phyloP scores from a whole-genome alignment of 2,329 filamentous ascomycete species.

The Aspergillus tubingensis region DNA sequence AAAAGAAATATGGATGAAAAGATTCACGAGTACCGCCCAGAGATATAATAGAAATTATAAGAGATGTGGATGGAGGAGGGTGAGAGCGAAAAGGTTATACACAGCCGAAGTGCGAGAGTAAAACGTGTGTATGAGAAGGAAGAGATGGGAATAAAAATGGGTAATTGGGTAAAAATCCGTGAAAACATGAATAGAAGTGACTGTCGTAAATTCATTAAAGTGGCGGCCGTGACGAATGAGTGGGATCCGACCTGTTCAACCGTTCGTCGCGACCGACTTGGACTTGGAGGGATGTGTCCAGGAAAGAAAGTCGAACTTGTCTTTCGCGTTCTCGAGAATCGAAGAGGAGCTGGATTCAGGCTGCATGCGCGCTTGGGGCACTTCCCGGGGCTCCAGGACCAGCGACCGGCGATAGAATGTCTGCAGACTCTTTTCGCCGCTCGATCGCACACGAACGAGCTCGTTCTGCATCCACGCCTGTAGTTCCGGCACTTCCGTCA shows the following conservation, averaged over 20 bases:
- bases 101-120: background rate
- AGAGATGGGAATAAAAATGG: background rate
- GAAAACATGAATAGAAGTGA: conserved; percentile 16
- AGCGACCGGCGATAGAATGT: conserved; percentile 81
- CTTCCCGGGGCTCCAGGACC: conserved; percentile 69
- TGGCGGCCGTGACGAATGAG: conserved; percentile 7
- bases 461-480: conserved; percentile 91
- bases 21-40: background rate
- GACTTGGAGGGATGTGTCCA: conserved; percentile 52
- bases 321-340: conserved; percentile 45
- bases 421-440: conserved; percentile 63
- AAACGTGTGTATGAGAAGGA: background rate
- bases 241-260: conserved; percentile 22
- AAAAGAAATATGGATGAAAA: background rate
- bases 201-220: conserved; percentile 26
- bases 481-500: conserved; percentile 80
- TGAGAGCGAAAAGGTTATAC: conserved; percentile 2
- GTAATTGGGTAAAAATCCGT: conserved; percentile 5
- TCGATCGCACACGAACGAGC: conserved; percentile 71
- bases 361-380: conserved; percentile 25
- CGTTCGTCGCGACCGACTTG: conserved; percentile 41
- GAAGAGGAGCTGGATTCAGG: conserved; percentile 35
- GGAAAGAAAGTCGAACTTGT: conserved; percentile 55
- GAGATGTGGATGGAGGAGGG: background rate
- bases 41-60: conserved; percentile 3